These are phyloP conservation scores for Moesziomyces sp. DNA, from an alignment of 1,284 basidiomycete species.

Conservation along the genomic window DNA sequence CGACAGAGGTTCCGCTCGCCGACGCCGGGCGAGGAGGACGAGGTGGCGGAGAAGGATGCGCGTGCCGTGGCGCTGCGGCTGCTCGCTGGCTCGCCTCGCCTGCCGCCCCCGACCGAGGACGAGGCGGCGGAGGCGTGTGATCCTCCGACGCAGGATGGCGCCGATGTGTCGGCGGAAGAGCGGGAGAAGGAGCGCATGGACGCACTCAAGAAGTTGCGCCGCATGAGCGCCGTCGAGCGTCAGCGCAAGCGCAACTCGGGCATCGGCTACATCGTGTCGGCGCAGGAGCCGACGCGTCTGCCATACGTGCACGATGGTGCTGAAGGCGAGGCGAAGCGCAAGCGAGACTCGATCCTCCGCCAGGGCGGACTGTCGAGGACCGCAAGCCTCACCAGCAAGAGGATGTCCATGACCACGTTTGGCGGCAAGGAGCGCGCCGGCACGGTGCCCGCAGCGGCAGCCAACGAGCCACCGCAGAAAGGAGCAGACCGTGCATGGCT, in stretches of 20 bases:
- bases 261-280: conserved; percentile 42
- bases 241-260: conserved; percentile 44
- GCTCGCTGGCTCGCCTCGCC: conserved; percentile 26
- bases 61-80: conserved; percentile 36
- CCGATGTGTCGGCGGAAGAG: conserved; percentile 37
- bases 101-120: conserved; percentile 15
- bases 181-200: conserved; percentile 38
- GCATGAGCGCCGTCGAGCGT: conserved; percentile 45
- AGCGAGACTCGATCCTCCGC: conserved; percentile 1
- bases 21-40: conserved; percentile 35
- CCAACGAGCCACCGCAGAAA: conserved; percentile 2
- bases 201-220: conserved; percentile 38
- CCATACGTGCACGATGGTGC: conserved; percentile 15
- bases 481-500: conserved; percentile 29
- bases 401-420: conserved; percentile 36
- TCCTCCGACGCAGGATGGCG: conserved; percentile 8
- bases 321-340: conserved; percentile 7
- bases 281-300: conserved; percentile 12
- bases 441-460: conserved; percentile 5
- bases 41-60: conserved; percentile 40
- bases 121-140: background rate
- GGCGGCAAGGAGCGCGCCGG: conserved; percentile 38
- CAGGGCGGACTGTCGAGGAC: conserved; percentile 25
- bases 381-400: conserved; percentile 24
- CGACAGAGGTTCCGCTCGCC: conserved; percentile 29